Conservation (phyloP, 2,329 filamentous ascomycete genomes). For the Sporothrix inflata region DNA sequence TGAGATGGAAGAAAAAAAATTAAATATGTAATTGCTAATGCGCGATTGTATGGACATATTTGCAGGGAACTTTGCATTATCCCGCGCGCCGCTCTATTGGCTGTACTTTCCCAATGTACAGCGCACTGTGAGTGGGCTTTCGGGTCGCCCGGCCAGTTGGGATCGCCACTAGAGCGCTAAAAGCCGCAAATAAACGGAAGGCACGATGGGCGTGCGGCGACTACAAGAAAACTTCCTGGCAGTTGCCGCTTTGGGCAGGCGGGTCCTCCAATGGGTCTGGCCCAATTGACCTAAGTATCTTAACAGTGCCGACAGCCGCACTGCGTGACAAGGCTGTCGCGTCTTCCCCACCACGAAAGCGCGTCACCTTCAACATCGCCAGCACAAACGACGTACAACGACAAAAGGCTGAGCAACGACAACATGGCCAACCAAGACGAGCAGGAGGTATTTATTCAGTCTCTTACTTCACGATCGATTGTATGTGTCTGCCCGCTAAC, state of each 20-base stretch:
- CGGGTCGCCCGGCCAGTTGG: conserved; percentile 20
- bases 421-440: conserved; percentile 39
- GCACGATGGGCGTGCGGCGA: not conserved
- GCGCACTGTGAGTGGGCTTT: not conserved
- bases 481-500: not conserved
- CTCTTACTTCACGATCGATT: not conserved
- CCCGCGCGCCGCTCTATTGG: conserved; percentile 8
- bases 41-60: not conserved
- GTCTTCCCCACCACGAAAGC: conserved; percentile 13
- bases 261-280: not conserved
- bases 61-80: not conserved
- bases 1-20: conserved; percentile 7
- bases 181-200: conserved; percentile 2
- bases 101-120: not conserved
- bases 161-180: conserved; percentile 22
- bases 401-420: not conserved
- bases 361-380: conserved; percentile 2
- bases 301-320: not conserved
- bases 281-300: not conserved
- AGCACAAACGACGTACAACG: not conserved
- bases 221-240: not conserved
- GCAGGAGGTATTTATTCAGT: conserved; percentile 35
- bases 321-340: conserved; percentile 8
- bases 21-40: conserved; percentile 4
- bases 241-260: conserved; percentile 12